Conservation (phyloP, 768 basidiomycete genomes). For the Tulasnella sp. region DNA sequence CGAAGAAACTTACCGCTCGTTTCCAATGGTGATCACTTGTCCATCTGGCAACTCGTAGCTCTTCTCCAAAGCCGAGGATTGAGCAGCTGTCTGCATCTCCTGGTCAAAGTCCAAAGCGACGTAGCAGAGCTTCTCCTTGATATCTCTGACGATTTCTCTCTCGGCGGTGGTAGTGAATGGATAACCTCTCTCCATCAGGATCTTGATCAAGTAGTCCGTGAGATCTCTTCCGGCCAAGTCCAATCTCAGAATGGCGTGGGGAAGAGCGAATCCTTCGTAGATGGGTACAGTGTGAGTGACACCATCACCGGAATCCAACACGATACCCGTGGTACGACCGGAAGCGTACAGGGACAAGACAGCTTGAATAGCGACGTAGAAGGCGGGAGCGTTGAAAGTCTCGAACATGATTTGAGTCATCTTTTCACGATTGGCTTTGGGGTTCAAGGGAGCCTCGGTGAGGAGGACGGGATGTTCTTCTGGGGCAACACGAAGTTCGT, state of each 20-base stretch:
- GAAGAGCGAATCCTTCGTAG: slow-evolving; percentile 87
- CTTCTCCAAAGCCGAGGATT: slow-evolving; percentile 83
- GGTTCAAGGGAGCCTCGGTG: slow-evolving; percentile 62
- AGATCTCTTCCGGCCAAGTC: slow-evolving; percentile 89
- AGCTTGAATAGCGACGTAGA: slow-evolving; percentile 63
- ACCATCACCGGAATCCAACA: slow-evolving; percentile 93
- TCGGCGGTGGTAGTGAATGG: slow-evolving; percentile 89
- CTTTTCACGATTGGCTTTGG: slow-evolving; percentile 61
- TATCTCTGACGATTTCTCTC: slow-evolving; percentile 89
- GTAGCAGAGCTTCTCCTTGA: slow-evolving; percentile 89
- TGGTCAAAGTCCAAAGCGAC: slow-evolving; percentile 91
- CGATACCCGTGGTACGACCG: slow-evolving; percentile 89
- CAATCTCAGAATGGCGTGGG: slow-evolving; percentile 84
- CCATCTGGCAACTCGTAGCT: slow-evolving; percentile 86
- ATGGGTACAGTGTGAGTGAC: slow-evolving; percentile 94
- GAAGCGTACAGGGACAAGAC: slow-evolving; percentile 77
- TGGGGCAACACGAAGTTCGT: slow-evolving; percentile 63
- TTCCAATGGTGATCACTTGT: slow-evolving; percentile 90
- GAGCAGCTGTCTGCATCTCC: slow-evolving; percentile 81
- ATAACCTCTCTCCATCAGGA: slow-evolving; percentile 83
- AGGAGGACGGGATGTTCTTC: slow-evolving; percentile 63
- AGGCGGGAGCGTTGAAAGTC: slow-evolving; percentile 62
- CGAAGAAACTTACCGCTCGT: slow-evolving; percentile 47
- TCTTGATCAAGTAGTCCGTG: slow-evolving; percentile 72
- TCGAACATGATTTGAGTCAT: slow-evolving; percentile 74